Base-by-base conservation (phyloP, 495 filamentous ascomycete species). In the Parmelia sp. region DNA sequence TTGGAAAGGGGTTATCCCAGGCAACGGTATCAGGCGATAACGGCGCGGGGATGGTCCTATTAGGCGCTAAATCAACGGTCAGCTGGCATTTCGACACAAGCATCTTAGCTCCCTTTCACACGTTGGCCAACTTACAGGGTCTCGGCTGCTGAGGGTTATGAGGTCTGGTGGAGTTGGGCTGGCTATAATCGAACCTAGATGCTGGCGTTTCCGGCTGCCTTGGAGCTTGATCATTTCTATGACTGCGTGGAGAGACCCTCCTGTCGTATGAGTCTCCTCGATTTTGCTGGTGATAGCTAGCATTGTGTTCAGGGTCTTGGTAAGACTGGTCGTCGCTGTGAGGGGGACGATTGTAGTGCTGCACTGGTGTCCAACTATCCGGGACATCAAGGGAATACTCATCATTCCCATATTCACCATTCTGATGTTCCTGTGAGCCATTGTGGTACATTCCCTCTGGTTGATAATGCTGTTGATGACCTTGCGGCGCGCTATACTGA, bases 1-100 rank as follows among this genome's bases (percentile, higher is more conserved):
- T 77, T 17, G 88, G 86, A 65, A 89, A 91, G 6, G 87, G 83
- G 66, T 85, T 86, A 55, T 88, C 86, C 70, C 83, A 87, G n/a
- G 82, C 74, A 47, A 77, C 69, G 7, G 77, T 77, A 15, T 79
- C 78, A 12, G 85, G 81, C 27, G 74, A 77, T 25, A 74, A 71
- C 9, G 77, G 77, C 12, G 76, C 69, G 19, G 71, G 65, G 17
- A 73, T 59, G 15, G 74, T 60, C 56, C 74, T 71, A 53, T 70
- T 67, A 62, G 69, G 49, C 25, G 65, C 67, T 71, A 61, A 23
- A 36, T 44, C 25, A 25, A 56, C 2, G 31, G 53, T 64, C 42
- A 64, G 55, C 62, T 59, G 29, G 23, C 21, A 23, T 60, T 40
- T 25, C 25, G 21, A 35, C 17, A 14, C 5, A n/a, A 21, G 23